phyloP scores from a whole-genome alignment of 2,329 filamentous ascomycete genomes.

The Fusarium sp. region DNA sequence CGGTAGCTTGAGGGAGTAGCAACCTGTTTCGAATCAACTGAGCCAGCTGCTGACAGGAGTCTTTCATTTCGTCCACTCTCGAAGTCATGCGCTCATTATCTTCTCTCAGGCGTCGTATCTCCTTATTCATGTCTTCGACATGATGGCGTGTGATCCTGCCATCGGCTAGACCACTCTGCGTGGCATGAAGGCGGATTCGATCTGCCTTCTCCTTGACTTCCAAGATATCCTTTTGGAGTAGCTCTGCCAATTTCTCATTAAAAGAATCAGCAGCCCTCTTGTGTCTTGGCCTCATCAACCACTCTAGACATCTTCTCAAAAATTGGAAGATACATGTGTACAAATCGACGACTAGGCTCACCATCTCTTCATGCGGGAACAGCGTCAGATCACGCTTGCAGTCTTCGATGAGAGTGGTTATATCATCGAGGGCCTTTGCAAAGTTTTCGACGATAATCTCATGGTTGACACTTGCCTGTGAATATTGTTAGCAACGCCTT shows the following conservation, averaged over 20 bases:
- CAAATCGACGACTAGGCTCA: not conserved
- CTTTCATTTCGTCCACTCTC: not conserved
- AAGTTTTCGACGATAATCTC: slow-evolving; percentile 39
- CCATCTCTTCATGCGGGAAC: slow-evolving; percentile 30
- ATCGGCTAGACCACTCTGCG: not conserved
- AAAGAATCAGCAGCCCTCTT: slow-evolving; percentile 2
- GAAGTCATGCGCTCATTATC: not conserved
- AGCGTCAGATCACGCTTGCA: slow-evolving; percentile 22
- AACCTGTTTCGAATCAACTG: not conserved
- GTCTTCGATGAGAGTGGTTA: slow-evolving; percentile 39
- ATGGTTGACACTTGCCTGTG: slow-evolving; percentile 47
- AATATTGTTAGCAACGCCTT: not conserved
- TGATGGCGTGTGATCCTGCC: not conserved
- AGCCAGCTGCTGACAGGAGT: not conserved
- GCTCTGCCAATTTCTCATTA: not conserved
- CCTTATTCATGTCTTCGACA: not conserved
- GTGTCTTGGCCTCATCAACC: not conserved
- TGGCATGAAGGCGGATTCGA: not conserved
- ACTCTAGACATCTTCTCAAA: not conserved
- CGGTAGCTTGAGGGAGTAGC: not conserved
- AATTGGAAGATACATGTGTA: slow-evolving; percentile 2
- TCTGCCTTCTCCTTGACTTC: not conserved
- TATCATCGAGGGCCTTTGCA: slow-evolving; percentile 30
- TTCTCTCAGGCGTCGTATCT: not conserved
- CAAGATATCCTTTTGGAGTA: not conserved